Base-by-base conservation (phyloP, 1,284 basidiomycete species). In the Blastosporella zonata region DNA sequence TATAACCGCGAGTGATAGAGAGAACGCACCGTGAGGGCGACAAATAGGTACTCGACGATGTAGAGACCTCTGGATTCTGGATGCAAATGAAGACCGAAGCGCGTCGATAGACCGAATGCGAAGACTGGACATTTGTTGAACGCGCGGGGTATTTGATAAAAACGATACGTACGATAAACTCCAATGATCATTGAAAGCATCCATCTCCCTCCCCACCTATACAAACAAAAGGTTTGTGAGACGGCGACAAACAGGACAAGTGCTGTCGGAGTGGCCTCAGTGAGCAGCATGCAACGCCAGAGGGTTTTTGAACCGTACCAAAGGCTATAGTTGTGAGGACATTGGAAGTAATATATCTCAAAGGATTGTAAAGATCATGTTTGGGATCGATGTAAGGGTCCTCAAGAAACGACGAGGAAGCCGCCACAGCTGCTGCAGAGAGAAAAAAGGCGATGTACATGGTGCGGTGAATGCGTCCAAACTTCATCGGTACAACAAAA, bases 171-270 rank as follows among this genome's bases (percentile, higher is more conserved):
- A 77, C 80, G 75, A 60, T 77, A 84, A 25, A 71, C 71, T 22
- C 84, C 84, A 42, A 87, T 78, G 17, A 78, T 70, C 73, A 85
- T 79, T 12, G 74, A 67, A n/a, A 79, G 59, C 81, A 87, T 84
- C 66, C 74, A 86, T 55, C 70, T 75, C 2, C 77, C 77, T 4
- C 79, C 75, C 57, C 73, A 75, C 57, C 67, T 71, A 52, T 59
- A 72, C 47, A 72, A 69, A 58, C 72, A 69, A 49, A 66, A 71
- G 2, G 75, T 70, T 58, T 87, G 77, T 2, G 66, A 54, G 18
- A 82, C 47, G 9, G 75, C 81, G 12, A 73, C 71, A 0, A 68
- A 23, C 20, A 82, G 56, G 43, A 84, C 70, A 15, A 84, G 66
- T 17, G 63, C 78, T 79, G 33, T 36, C 3, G 18, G 7, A n/a